Conservation (phyloP, 2,329 filamentous ascomycete species). For the Byssothecium circinans region DNA sequence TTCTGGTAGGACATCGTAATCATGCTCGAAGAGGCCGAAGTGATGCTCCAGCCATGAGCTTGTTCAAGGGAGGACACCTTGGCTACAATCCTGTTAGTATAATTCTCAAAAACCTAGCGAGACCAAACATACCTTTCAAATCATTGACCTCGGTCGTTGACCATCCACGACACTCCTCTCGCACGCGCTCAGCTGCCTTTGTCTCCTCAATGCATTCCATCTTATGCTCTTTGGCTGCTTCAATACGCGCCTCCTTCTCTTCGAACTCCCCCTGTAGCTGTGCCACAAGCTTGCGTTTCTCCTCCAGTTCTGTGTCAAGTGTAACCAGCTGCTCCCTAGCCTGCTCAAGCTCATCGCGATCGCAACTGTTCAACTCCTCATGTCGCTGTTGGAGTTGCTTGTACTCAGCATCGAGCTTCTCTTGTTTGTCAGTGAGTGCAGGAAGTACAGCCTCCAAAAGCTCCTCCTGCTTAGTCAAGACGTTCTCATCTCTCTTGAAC, state of each 20-base stretch:
- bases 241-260: conserved; percentile 67
- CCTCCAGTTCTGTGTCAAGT: conserved; percentile 68
- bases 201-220: conserved; percentile 72
- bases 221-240: conserved; percentile 67
- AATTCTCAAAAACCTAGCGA: not conserved
- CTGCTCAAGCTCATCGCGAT: conserved; percentile 74
- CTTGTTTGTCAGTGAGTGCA: conserved; percentile 60
- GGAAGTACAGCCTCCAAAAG: conserved; percentile 71
- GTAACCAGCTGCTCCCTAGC: conserved; percentile 69
- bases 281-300: conserved; percentile 68
- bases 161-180: conserved; percentile 89
- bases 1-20: conserved; percentile 74
- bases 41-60: conserved; percentile 71
- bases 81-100: conserved; percentile 53
- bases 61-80: conserved; percentile 68
- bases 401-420: conserved; percentile 64
- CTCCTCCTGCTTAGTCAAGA: conserved; percentile 68
- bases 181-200: conserved; percentile 75
- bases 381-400: conserved; percentile 71
- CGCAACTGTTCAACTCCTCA: conserved; percentile 74
- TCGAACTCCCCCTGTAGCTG: conserved; percentile 67
- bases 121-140: conserved; percentile 67
- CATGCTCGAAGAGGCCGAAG: conserved; percentile 58
- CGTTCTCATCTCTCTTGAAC: conserved; percentile 72
- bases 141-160: conserved; percentile 76